Percentiles rank a stretch among this genome's conserved stretches.
These are phyloP conservation scores for Phytophthora nicotianae DNA, from an alignment of 352 stramenopile genomes.

Conservation along the genomic window DNA sequence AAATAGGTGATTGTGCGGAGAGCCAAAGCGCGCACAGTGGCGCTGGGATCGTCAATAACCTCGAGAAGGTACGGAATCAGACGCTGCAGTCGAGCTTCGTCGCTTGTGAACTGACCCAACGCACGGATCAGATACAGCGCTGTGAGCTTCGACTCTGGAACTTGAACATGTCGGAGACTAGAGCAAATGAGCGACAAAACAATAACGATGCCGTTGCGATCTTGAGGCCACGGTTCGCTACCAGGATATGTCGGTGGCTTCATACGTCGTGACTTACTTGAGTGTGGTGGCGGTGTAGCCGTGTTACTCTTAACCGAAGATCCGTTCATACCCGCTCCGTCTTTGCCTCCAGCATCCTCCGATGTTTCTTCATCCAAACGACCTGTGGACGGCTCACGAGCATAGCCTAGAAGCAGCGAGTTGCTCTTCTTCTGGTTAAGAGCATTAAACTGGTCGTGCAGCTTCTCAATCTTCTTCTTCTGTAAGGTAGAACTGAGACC, in stretches of 20 bases:
- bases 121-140: slow-evolving; percentile 93
- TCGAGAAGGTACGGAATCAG: slow-evolving; percentile 94
- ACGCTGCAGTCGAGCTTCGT: slow-evolving; percentile 95
- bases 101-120: slow-evolving; percentile 87
- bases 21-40: slow-evolving; percentile 89
- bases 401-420: slow-evolving; percentile 66
- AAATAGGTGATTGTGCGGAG: slow-evolving; percentile 92
- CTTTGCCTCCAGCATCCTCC: slow-evolving; percentile 28
- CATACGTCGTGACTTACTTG: slow-evolving; percentile 30
- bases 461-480: slow-evolving; percentile 87
- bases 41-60: slow-evolving; percentile 92
- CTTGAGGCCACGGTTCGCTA: slow-evolving; percentile 45
- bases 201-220: slow-evolving; percentile 88
- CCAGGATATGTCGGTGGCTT: slow-evolving; percentile 23
- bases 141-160: slow-evolving; percentile 88
- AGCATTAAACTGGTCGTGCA: slow-evolving; percentile 82
- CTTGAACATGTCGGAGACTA: slow-evolving; percentile 82
- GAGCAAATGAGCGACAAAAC: slow-evolving; percentile 87
- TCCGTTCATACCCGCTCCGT: slow-evolving; percentile 24
- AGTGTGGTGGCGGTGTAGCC: slow-evolving; percentile 26
- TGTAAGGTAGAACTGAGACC: slow-evolving; percentile 67
- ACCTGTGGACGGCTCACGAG: slow-evolving; percentile 32
- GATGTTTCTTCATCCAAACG: slow-evolving; percentile 37
- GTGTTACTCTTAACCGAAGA: slow-evolving; percentile 19
- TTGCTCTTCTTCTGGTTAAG: slow-evolving; percentile 82